A percentile compares a stretch with the other conserved stretches of the same genome.
Evolutionary conservation across 1,284 basidiomycete species (phyloP).

Genomic region (Boletellus deceptivus): DNA sequence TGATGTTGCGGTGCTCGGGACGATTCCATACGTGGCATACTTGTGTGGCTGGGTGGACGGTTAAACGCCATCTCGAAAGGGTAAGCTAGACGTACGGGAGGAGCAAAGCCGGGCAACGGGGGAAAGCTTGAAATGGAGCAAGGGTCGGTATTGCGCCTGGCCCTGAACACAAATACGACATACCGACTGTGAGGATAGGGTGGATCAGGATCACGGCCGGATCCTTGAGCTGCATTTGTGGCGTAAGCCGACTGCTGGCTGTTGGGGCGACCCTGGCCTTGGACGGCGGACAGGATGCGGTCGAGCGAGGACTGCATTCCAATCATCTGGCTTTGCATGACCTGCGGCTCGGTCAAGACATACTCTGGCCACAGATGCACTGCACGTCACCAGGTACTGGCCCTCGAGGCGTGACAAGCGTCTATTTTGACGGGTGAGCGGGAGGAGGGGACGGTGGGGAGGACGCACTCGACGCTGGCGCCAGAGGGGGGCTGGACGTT

Average conservation of each 20-base stretch:
- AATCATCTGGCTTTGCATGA: conserved; percentile 89
- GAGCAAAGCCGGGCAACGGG: conserved; percentile 84
- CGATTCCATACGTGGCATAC: conserved; percentile 87
- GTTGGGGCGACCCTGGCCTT: conserved; percentile 45
- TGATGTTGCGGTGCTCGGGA: conserved; percentile 75
- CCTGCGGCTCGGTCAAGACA: conserved; percentile 53
- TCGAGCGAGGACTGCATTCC: conserved; percentile 85
- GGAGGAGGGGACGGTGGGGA: conserved; percentile 7
- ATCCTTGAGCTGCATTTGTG: conserved; percentile 14
- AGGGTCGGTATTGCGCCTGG: conserved; percentile 3
- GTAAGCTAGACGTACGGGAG: conserved; percentile 59
- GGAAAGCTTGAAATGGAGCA: conserved; percentile 52
- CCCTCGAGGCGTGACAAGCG: conserved; percentile 79
- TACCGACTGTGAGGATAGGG: conserved; percentile 39
- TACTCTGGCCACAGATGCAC: conserved; percentile 19
- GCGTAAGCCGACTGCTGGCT: conserved; percentile 35
- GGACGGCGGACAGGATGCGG: conserved; percentile 70
- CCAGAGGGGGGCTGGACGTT: conserved; percentile 54
- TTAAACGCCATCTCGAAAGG: not conserved
- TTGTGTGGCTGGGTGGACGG: conserved; percentile 65
- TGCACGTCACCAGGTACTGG: conserved; percentile 64
- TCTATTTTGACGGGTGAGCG: conserved; percentile 41
- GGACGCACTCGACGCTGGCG: conserved; percentile 65
- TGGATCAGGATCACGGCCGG: conserved; percentile 22
- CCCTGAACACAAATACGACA: conserved; percentile 10